phyloP scores from a whole-genome alignment of 2,329 filamentous ascomycete species.

The Diaporthe helianthi region DNA sequence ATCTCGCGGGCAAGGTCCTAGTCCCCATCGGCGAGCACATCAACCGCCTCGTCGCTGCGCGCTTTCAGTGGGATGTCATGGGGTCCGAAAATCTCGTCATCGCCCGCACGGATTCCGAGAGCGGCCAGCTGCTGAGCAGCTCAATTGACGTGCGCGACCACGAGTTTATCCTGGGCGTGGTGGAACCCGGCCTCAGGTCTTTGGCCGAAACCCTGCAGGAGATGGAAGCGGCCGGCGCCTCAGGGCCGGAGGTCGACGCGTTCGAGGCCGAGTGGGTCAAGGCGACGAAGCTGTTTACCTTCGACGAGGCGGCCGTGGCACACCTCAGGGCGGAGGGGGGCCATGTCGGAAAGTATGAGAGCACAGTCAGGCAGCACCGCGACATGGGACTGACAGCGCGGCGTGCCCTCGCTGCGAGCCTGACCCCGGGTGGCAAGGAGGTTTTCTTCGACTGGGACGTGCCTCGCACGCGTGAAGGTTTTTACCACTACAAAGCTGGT shows the following conservation, averaged over 20 bases:
- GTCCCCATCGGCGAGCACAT: slow-evolving; percentile 96
- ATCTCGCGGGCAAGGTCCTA: slow-evolving; percentile 93
- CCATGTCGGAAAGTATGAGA: slow-evolving; percentile 73
- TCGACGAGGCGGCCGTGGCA: slow-evolving; percentile 85
- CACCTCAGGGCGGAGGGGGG: slow-evolving; percentile 75
- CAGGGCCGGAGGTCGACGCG: slow-evolving; percentile 80
- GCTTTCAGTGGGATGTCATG: slow-evolving; percentile 99
- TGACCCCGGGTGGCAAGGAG: slow-evolving; percentile 61
- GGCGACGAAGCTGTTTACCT: slow-evolving; percentile 82
- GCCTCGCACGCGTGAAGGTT: slow-evolving; percentile 91
- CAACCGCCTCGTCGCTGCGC: slow-evolving; percentile 87
- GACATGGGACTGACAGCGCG: slow-evolving; percentile 82
- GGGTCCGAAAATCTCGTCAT: slow-evolving; percentile 94
- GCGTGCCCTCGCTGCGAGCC: slow-evolving; percentile 72
- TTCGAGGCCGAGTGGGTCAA: slow-evolving; percentile 92
- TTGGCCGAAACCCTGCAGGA: slow-evolving; percentile 87
- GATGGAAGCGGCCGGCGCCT: slow-evolving; percentile 84
- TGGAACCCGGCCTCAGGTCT: slow-evolving; percentile 75
- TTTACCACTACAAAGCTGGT: slow-evolving; percentile 88
- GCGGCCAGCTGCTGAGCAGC: slow-evolving; percentile 86
- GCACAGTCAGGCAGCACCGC: slow-evolving; percentile 66
- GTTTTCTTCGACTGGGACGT: slow-evolving; percentile 90
- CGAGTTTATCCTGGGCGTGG: slow-evolving; percentile 91
- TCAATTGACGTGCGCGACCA: slow-evolving; percentile 95
- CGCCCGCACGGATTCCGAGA: slow-evolving; percentile 94